Conservation (phyloP, 495 filamentous ascomycete species). For the Collariella sp. region DNA sequence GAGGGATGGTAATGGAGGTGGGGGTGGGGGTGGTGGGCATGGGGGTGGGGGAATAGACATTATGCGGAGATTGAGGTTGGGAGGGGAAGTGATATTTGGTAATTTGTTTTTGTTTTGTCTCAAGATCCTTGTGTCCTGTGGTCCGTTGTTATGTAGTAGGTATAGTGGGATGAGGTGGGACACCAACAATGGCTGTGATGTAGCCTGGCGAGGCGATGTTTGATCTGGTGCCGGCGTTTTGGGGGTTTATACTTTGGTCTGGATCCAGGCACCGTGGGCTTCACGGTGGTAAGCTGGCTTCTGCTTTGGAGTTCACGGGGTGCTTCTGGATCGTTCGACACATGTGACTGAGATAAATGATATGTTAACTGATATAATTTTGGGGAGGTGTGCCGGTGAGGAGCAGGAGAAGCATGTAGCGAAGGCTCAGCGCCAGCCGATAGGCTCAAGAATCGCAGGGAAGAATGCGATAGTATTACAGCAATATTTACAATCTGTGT, state of each 20-base stretch:
- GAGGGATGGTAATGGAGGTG: background rate
- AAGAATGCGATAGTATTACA: background rate
- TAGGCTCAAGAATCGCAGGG: background rate
- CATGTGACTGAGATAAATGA: background rate
- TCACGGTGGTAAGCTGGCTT: constrained; percentile 9
- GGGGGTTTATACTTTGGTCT: background rate
- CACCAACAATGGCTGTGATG: background rate
- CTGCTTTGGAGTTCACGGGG: constrained; percentile 8
- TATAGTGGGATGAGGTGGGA: too few relatives aligned
- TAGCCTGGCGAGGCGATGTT: background rate
- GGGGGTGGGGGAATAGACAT: constrained; percentile 10
- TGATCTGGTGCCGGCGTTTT: background rate
- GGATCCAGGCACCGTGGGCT: background rate
- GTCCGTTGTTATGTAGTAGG: too few relatives aligned
- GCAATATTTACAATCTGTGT: background rate
- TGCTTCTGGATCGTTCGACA: background rate
- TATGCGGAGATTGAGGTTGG: constrained; percentile 25
- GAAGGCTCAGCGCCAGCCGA: too few relatives aligned
- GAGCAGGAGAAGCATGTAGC: too few relatives aligned
- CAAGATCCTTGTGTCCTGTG: too few relatives aligned
- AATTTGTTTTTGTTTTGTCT: background rate
- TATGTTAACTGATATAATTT: too few relatives aligned
- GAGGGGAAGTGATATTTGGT: constrained; percentile 23
- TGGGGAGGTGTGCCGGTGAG: too few relatives aligned
- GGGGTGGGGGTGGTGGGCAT: too few relatives aligned